Conservation (phyloP, 2,329 filamentous ascomycete species). For the Penicillium sp. region DNA sequence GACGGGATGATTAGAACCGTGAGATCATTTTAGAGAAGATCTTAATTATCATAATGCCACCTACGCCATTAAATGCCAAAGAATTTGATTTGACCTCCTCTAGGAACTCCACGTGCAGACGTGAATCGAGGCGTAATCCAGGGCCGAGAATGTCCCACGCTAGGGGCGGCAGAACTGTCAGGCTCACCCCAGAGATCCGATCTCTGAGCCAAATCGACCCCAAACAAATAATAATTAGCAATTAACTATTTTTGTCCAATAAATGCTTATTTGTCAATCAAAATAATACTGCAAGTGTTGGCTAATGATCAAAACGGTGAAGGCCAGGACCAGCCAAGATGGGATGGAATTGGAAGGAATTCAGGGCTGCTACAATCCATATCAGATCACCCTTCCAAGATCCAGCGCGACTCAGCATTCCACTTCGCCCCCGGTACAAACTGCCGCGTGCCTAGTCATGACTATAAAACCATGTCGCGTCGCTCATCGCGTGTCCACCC, state of each 20-base stretch:
- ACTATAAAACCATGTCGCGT: slow-evolving; percentile 13
- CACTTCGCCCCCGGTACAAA: slow-evolving; percentile 9
- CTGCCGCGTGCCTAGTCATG: background rate
- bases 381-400: slow-evolving; percentile 9
- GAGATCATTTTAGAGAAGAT: background rate
- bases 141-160: slow-evolving; percentile 8
- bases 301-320: too few relatives aligned
- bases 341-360: slow-evolving; percentile 15
- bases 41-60: background rate
- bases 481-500: slow-evolving; percentile 1
- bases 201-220: background rate
- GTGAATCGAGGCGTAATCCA: background rate
- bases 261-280: background rate
- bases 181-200: background rate
- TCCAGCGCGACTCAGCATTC: slow-evolving; percentile 18
- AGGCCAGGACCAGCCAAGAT: background rate
- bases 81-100: background rate
- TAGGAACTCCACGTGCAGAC: slow-evolving; percentile 3
- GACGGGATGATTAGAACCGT: too few relatives aligned
- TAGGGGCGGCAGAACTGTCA: background rate
- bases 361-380: slow-evolving; percentile 16
- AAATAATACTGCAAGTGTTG: background rate
- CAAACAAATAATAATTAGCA: background rate
- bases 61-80: background rate
- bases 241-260: background rate